Base-by-base conservation (phyloP, 176 grass and related monocot species). In the bread wheat (Triticum aestivum) region DNA sequence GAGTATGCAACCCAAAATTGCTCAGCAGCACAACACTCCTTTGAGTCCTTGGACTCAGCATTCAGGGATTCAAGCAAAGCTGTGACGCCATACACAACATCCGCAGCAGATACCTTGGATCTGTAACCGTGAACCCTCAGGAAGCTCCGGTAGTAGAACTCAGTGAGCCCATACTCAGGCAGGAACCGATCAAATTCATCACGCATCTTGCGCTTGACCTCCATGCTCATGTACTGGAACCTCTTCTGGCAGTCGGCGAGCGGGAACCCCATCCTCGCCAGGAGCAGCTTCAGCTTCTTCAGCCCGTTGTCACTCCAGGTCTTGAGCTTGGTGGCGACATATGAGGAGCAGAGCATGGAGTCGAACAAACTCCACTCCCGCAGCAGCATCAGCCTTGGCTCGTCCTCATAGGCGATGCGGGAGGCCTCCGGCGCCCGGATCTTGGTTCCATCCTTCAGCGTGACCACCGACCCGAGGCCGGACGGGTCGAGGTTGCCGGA, bases 201-300 rank as follows among this genome's bases (percentile, higher is more conserved):
- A 10, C 91, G 77, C 95, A 98, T 98, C 75, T 93, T 95, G 45
- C 87, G 85, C 71, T 98, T 98, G 71, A 95, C 95, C 83, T 94
- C 95, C 87, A 89, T 91, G 65, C 93, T 98, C 95, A 93, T 98
- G 91, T 98, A 95, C 83, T 89, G 91, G 83, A 93, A 98, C 51
- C 86, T 95, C 91, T 93, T 95, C 87, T 95, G 90, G 83, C 95
- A 93, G 20, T 98, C 95, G 9, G 87, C 84, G 3, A 91, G 88
- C 8, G 93, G 91, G 78, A 98, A 98, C 0, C 95, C 95, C 95
- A 95, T 98, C 80, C 95, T 90, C 2, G 95, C 93, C 3, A 95
- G 83, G 49, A 95, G 87, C 24, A 93, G 86, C 93, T 95, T 95
- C 15, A 98, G 83, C 37, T 98, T 98, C 87, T 98, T 95, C 32